These are phyloP conservation scores for Thraustotheca clavata DNA, from an alignment of 352 stramenopile species.

Conservation along the genomic window DNA sequence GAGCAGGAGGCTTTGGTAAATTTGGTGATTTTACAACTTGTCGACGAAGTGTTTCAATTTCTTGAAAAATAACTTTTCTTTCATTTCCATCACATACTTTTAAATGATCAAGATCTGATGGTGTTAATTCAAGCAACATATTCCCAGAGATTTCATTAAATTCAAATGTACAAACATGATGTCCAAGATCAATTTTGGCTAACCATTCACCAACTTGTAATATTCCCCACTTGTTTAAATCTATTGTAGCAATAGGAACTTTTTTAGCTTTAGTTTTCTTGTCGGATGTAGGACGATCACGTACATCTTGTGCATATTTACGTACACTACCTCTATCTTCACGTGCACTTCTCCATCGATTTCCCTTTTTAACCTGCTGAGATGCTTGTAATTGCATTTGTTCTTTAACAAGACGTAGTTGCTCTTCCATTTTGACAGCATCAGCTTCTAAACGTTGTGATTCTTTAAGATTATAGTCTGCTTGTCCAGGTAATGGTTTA, in stretches of 20 bases:
- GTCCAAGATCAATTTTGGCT: slow-evolving; percentile 38
- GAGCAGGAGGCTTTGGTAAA: background rate
- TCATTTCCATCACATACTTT: slow-evolving; percentile 44
- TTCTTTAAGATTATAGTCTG: slow-evolving; percentile 10
- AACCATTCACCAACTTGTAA: slow-evolving; percentile 62
- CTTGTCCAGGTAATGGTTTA: slow-evolving; percentile 17
- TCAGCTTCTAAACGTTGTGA: slow-evolving; percentile 57
- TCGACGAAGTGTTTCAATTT: slow-evolving; percentile 44
- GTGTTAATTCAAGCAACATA: slow-evolving; percentile 35
- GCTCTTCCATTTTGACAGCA: slow-evolving; percentile 57
- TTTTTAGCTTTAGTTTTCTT: slow-evolving; percentile 23
- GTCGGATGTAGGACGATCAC: background rate
- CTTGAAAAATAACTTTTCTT: slow-evolving; percentile 45
- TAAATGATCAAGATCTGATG: slow-evolving; percentile 40
- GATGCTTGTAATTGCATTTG: slow-evolving; percentile 62
- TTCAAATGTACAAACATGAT: slow-evolving; percentile 62
- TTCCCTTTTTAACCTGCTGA: slow-evolving; percentile 53
- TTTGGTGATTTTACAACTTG: background rate
- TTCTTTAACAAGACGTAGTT: slow-evolving; percentile 42
- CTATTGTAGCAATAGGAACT: background rate
- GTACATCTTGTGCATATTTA: slow-evolving; percentile 56
- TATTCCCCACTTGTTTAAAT: slow-evolving; percentile 41
- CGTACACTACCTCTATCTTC: slow-evolving; percentile 64
- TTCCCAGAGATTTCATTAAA: slow-evolving; percentile 66
- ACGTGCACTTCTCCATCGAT: slow-evolving; percentile 62